These are phyloP conservation scores for Sugiyamaella paludigena DNA, from an alignment of 1,139 yeast genomes.

Conservation along the genomic window DNA sequence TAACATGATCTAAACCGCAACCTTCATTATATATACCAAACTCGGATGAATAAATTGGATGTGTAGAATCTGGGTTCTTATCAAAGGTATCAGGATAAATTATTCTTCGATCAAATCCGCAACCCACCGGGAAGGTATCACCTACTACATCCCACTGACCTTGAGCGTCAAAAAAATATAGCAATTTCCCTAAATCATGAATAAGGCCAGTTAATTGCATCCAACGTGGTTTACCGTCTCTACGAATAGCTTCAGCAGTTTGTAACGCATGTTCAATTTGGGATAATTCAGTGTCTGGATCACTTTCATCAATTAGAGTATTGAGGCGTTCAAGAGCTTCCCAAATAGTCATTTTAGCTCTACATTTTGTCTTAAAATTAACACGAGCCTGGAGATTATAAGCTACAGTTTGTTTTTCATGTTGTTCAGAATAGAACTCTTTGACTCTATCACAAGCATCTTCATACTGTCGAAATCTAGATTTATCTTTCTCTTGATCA, in stretches of 20 bases:
- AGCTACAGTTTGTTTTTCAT: conserved; percentile 67
- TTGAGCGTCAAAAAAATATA: conserved; percentile 66
- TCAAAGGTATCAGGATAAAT: conserved; percentile 60
- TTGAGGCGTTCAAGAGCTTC: conserved; percentile 64
- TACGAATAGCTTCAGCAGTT: conserved; percentile 71
- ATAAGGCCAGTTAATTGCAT: conserved; percentile 71
- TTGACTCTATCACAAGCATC: conserved; percentile 68
- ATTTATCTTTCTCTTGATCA: conserved; percentile 28
- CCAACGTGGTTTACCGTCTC: conserved; percentile 71
- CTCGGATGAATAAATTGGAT: conserved; percentile 64
- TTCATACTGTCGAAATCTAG: conserved; percentile 62
- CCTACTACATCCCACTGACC: conserved; percentile 88
- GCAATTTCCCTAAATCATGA: conserved; percentile 67
- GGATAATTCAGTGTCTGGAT: conserved; percentile 71
- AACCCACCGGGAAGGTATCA: conserved; percentile 75
- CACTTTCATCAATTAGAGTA: conserved; percentile 64
- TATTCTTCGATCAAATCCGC: conserved; percentile 58
- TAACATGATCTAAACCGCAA: conserved; percentile 67
- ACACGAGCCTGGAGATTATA: conserved; percentile 69
- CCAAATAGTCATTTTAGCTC: conserved; percentile 72
- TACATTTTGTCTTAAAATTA: conserved; percentile 60
- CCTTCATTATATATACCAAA: conserved; percentile 63
- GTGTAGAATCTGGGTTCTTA: conserved; percentile 57
- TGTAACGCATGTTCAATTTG: conserved; percentile 76
- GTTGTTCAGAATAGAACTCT: conserved; percentile 66